A percentile compares a stretch with the other conserved stretches of the same genome.
These are phyloP conservation scores for Glaciozyma antarctica DNA, from an alignment of 768 basidiomycete genomes.

Conservation along the genomic window DNA sequence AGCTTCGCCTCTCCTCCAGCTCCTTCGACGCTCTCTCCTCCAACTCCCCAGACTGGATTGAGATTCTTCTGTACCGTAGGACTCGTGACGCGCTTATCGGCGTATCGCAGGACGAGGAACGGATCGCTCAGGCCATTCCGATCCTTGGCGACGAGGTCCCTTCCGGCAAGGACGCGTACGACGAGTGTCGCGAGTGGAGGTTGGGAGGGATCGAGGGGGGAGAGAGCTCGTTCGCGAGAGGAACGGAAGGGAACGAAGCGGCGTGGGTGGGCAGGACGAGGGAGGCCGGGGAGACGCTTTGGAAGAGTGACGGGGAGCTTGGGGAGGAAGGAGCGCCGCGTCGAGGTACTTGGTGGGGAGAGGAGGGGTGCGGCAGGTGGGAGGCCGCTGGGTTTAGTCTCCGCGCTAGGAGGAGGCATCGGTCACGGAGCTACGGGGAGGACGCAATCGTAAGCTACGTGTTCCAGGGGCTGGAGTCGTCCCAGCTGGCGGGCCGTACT, in stretches of 20 bases:
- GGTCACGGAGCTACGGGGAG: no score
- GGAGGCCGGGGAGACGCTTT: no score
- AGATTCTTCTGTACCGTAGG: conserved; percentile 27
- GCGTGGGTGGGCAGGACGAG: not conserved
- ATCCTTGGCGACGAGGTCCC: conserved; percentile 33
- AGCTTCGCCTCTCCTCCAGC: conserved; percentile 19
- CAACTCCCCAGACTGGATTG: conserved; percentile 30
- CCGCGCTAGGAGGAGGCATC: no score
- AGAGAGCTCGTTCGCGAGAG: not conserved
- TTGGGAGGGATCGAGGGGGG: not conserved
- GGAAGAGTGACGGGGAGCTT: no score
- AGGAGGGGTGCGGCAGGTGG: no score
- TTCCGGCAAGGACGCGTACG: conserved; percentile 26
- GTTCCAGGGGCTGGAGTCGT: no score
- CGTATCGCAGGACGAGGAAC: conserved; percentile 27
- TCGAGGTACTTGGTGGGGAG: no score
- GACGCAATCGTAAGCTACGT: no score
- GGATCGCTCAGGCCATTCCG: conserved; percentile 35
- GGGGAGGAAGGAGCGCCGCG: no score
- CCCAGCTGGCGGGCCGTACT: no score
- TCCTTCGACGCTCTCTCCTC: not conserved
- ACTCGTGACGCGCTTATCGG: conserved; percentile 7
- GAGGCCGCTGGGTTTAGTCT: no score
- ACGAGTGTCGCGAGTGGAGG: conserved; percentile 11
- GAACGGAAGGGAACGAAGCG: not conserved